Conservation (phyloP, 2,329 filamentous ascomycete species). For the Monilinia fructicola region DNA sequence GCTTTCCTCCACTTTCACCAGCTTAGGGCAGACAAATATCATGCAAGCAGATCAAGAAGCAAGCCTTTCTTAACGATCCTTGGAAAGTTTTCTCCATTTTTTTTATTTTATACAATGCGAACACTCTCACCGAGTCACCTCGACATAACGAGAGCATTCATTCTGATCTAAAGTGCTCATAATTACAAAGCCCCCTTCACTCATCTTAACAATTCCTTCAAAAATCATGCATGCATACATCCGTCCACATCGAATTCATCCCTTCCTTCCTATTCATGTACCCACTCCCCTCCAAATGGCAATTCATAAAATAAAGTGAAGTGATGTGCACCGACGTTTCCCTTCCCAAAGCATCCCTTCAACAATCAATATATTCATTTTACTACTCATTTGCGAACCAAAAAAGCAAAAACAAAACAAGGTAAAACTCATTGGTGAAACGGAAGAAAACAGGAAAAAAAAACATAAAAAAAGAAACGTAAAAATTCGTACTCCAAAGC, state of each 20-base stretch:
- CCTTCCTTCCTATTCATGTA: neutral
- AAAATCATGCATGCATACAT: neutral
- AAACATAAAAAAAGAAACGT: neutral
- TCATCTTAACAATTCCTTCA: neutral
- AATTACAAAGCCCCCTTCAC: neutral
- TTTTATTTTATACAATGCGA: neutral
- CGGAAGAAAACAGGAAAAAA: neutral
- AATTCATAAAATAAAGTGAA: neutral
- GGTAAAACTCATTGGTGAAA: neutral
- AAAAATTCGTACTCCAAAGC: neutral
- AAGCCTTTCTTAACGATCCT: neutral
- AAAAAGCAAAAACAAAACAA: neutral
- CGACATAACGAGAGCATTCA: slow-evolving; percentile 7
- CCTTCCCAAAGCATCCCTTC: slow-evolving; percentile 1
- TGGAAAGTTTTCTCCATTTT: neutral
- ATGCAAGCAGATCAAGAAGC: neutral
- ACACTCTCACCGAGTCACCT: slow-evolving; percentile 1
- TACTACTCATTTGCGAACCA: neutral
- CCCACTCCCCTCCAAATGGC: neutral
- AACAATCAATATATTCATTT: slow-evolving; percentile 10
- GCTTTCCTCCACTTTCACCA: too few species aligned
- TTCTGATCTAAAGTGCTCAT: neutral
- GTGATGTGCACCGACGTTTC: neutral
- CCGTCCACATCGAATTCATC: neutral
- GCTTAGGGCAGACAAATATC: too few species aligned